Base-by-base conservation (phyloP, 2,329 filamentous ascomycete genomes). In the Epichloe festucae region DNA sequence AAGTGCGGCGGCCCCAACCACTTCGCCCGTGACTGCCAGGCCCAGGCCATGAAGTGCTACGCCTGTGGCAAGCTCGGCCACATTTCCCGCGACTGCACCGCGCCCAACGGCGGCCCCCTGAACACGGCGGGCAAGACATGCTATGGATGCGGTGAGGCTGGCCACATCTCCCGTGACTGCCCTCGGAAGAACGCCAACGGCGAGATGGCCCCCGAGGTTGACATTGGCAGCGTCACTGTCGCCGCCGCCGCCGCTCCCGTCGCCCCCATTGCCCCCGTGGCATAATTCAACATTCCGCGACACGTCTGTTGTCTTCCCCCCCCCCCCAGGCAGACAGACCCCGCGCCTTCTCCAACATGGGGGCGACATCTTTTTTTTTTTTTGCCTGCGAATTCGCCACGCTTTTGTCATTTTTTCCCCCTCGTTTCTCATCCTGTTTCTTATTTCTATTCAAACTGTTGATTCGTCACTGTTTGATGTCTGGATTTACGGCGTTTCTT, bases 41-140 rank as follows among this genome's bases (percentile, higher is more conserved):
- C 93, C 60, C 89, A 95, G 72, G 88, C 89, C 57, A 95, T 95
- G 89, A 96, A 96, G 76, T 96, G 90, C 78, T 96, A 95, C 65
- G 90, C 90, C 59, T 96, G 90, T 67, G 90, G 90, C 67, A 95
- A 95, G 76, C 82, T 95, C 60, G 89, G 89, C 49, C 89, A 95
- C 73, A 95, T 95, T 70, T 94, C 87, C 11, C 76, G 78, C 62
- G 93, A 98, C 72, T 98, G 93, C 78, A 95, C 90, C 46, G 89
- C 91, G 55, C 91, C 93, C 57, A 97, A 97, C 69, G 93, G 93
- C 52, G 93, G 93, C 23, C 89, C 91, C 46, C 78, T 97, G 59
- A 96, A 93, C 79, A 94, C 89, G 57, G 89, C 88, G 56, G 91
- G 91, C 66, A 98, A 97, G 82, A 95, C 90, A 58, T 98, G 93